Percentiles rank a stretch among this genome's conserved stretches.
phyloP scores from a whole-genome alignment of 73 alveolate species.

The Paramecium primaurelia region DNA sequence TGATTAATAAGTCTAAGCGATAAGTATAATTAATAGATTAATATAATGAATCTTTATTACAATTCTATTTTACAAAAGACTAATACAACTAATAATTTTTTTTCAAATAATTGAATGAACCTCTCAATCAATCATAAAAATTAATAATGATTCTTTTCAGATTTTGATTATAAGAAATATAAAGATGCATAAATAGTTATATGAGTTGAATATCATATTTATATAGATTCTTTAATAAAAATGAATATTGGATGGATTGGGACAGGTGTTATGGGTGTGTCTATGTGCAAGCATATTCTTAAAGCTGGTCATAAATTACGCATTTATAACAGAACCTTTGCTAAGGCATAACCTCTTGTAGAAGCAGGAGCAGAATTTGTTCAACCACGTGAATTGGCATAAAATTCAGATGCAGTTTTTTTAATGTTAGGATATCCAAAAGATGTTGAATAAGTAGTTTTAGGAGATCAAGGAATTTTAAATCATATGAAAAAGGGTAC shows the following conservation, averaged over 20 bases:
- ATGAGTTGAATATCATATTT: background rate
- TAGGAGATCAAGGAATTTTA: slow-evolving; percentile 78
- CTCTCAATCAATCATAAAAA: background rate
- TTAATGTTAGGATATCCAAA: slow-evolving; percentile 91
- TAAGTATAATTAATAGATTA: background rate
- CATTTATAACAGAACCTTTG: slow-evolving; percentile 80
- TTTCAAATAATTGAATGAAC: too few species aligned
- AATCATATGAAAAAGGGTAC: slow-evolving; percentile 78
- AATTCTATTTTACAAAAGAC: too few species aligned
- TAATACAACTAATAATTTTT: background rate
- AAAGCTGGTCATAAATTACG: slow-evolving; percentile 72
- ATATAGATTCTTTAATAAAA: background rate
- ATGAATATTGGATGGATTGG: slow-evolving; percentile 90
- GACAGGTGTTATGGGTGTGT: slow-evolving; percentile 92
- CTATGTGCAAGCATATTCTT: slow-evolving; percentile 82
- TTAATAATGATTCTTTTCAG: background rate
- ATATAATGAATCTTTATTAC: background rate
- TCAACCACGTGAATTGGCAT: slow-evolving; percentile 75
- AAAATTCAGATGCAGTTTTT: slow-evolving; percentile 75
- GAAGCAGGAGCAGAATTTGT: slow-evolving; percentile 75
- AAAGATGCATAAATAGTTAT: background rate
- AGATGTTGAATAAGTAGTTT: slow-evolving; percentile 84
- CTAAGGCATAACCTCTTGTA: slow-evolving; percentile 77
- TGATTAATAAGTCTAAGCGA: background rate
- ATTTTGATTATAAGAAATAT: background rate